Base-by-base conservation (phyloP, 805 yeast genomes). In the Wickerhamiella nectarea region DNA sequence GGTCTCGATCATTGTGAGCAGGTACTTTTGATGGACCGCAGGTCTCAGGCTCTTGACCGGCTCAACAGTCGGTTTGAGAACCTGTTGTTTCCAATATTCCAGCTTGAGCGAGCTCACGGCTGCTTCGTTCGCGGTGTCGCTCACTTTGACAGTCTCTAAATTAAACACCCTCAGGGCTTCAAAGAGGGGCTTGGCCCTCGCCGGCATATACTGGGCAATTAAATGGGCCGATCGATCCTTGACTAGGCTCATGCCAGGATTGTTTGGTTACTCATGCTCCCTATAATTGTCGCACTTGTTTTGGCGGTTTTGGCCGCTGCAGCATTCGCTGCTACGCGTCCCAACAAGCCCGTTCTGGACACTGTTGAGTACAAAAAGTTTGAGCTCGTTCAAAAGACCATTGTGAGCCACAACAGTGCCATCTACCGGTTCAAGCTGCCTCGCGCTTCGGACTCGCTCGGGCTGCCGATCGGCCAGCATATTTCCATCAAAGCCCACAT, bases 381-480 rank as follows among this genome's bases (percentile, higher is more conserved):
- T 69, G 89, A 89, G 47, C 68, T 87, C 57, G 73, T 80, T 53
- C 75, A 77, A 58, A 86, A 83, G 65, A 77, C 80, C 20, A 70
- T 77, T 34, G 68, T 89, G 19, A 71, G 81, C 34, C 89, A 82
- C 61, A 85, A 87, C 63, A 73, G 94, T 21, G 82, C 87, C 36
- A 64, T 85, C 45, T 56, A 84, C 66, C 74, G 87, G 57, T 85
- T 89, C 58, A 83, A 79, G 10, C 72, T 89, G 53, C 95, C 95
- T 43, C 70, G 72, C 50, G 70, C 78, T 29, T 70, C 74, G 42
- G 86, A 82, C 58, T 68, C 76, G 37, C 71, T 89, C 49, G 95
- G 95, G 8, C 71, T 89, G 51, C 95, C 95, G 45, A 79, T 84
- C 56, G 97, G 97, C 43, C 96, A 89, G 66, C 96, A 89, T 61